phyloP scores from a whole-genome alignment of 768 basidiomycete species.

The Boletus tomentosulus region DNA sequence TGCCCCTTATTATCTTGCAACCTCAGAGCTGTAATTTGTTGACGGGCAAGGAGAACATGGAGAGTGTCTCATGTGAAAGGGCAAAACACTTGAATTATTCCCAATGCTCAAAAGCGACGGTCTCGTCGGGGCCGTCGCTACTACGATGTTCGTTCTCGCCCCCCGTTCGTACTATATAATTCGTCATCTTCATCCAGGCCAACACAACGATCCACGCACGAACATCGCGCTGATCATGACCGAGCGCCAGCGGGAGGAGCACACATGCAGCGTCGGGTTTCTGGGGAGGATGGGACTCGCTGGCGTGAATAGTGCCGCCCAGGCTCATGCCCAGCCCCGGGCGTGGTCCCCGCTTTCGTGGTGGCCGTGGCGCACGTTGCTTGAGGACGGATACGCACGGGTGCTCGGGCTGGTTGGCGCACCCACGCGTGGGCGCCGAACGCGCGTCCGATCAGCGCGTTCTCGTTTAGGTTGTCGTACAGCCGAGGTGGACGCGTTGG shows the following conservation, averaged over 20 bases:
- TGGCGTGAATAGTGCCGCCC: conserved; percentile 40
- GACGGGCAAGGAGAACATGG: conserved; percentile 97
- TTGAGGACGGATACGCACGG: no score
- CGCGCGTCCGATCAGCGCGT: not conserved
- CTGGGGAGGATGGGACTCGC: conserved; percentile 83
- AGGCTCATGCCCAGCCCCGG: conserved; percentile 7
- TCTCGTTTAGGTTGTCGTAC: conserved; percentile 31
- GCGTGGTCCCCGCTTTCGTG: no score
- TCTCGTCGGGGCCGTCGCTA: conserved; percentile 91
- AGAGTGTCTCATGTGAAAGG: conserved; percentile 91
- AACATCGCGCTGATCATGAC: conserved; percentile 94
- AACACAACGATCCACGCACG: conserved; percentile 99
- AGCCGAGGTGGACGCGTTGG: conserved; percentile 43
- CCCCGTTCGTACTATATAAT: not conserved
- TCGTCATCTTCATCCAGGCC: conserved; percentile 48
- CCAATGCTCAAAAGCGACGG: conserved; percentile 94
- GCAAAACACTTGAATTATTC: conserved; percentile 90
- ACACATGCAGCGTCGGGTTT: conserved; percentile 57
- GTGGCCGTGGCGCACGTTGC: no score
- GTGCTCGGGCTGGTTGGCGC: not conserved
- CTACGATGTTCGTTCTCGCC: conserved; percentile 65
- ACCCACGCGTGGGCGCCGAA: no score
- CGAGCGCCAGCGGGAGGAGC: conserved; percentile 60
- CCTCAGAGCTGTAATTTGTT: conserved; percentile 95
- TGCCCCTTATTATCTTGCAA: conserved; percentile 91